A percentile compares a stretch with the other conserved stretches of the same genome.
Evolutionary conservation across 2,329 filamentous ascomycete genomes (phyloP).

Genomic region (Diaporthe ampelina): DNA sequence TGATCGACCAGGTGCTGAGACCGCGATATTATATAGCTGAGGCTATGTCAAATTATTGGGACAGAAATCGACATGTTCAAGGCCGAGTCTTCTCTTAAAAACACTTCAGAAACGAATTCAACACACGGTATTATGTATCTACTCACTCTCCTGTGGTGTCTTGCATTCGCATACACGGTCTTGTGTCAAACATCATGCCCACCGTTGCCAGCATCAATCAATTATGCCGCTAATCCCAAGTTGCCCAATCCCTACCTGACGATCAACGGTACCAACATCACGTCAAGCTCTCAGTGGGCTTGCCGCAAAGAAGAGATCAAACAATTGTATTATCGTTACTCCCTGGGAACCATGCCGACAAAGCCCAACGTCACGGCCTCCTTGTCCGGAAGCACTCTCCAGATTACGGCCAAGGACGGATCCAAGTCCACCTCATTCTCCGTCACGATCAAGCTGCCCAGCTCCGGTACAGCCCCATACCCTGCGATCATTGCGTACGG

Average conservation of each 20-base stretch:
- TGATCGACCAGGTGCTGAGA: neutral
- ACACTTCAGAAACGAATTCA: neutral
- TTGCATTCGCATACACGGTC: neutral
- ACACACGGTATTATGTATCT: neutral
- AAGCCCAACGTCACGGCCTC: conserved; percentile 53
- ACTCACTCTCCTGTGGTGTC: neutral
- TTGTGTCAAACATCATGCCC: neutral
- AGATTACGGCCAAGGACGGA: conserved; percentile 48
- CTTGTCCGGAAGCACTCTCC: conserved; percentile 50
- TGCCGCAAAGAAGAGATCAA: conserved; percentile 59
- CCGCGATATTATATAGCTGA: neutral
- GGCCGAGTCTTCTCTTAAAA: neutral
- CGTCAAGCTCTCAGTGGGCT: conserved; percentile 54
- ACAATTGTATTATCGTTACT: conserved; percentile 53
- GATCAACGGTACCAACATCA: conserved; percentile 53
- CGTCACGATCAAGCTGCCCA: conserved; percentile 13
- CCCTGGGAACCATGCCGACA: conserved; percentile 54
- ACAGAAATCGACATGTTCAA: neutral
- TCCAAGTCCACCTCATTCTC: neutral
- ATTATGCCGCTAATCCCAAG: neutral
- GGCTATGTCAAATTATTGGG: neutral
- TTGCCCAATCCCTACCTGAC: conserved; percentile 56
- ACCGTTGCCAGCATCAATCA: neutral
- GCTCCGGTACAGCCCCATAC: neutral
- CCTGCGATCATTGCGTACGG: conserved; percentile 63